These are phyloP conservation scores for Endothia cerciana DNA, from an alignment of 2,329 filamentous ascomycete genomes.

Conservation along the genomic window DNA sequence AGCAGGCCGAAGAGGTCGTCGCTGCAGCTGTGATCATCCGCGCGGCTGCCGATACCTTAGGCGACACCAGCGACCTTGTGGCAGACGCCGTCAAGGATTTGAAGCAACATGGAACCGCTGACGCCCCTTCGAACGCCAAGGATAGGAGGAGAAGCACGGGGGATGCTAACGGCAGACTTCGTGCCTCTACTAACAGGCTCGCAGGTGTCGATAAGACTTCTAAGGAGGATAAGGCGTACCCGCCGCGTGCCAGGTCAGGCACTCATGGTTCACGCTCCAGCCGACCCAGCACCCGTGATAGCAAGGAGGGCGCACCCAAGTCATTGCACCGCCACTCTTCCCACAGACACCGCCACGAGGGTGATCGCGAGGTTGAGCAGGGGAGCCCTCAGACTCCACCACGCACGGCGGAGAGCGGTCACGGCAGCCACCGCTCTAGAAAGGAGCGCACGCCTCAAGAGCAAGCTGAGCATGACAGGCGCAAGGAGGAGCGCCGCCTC, in stretches of 20 bases:
- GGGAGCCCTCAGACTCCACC: conserved; percentile 44
- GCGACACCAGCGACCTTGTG: conserved; percentile 31
- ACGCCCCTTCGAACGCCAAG: conserved; percentile 27
- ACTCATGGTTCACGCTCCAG: conserved; percentile 34
- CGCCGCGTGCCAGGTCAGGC: conserved; percentile 34
- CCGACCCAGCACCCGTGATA: conserved; percentile 37
- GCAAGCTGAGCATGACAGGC: conserved; percentile 53
- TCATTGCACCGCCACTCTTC: conserved; percentile 37
- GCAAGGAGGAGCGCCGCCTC: conserved; percentile 51
- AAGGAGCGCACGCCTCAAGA: conserved; percentile 52
- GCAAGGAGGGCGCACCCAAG: conserved; percentile 38
- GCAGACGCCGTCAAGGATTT: conserved; percentile 34
- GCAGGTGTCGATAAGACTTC: conserved; percentile 52
- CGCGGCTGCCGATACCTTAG: conserved; percentile 52
- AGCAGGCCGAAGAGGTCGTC: conserved; percentile 55
- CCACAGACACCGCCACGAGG: conserved; percentile 45
- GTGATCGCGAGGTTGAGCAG: conserved; percentile 40
- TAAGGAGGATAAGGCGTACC: conserved; percentile 40
- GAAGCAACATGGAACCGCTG: conserved; percentile 30
- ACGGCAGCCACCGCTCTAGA: conserved; percentile 36
- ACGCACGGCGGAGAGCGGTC: conserved; percentile 52
- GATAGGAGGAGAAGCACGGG: conserved; percentile 24
- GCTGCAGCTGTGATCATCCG: conserved; percentile 59
- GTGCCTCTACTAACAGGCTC: conserved; percentile 59
- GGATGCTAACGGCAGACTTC: conserved; percentile 35